Base-by-base conservation (phyloP, 225 moss, liverwort and hornwort genomes). In the Physcomitrellopsis africana region DNA sequence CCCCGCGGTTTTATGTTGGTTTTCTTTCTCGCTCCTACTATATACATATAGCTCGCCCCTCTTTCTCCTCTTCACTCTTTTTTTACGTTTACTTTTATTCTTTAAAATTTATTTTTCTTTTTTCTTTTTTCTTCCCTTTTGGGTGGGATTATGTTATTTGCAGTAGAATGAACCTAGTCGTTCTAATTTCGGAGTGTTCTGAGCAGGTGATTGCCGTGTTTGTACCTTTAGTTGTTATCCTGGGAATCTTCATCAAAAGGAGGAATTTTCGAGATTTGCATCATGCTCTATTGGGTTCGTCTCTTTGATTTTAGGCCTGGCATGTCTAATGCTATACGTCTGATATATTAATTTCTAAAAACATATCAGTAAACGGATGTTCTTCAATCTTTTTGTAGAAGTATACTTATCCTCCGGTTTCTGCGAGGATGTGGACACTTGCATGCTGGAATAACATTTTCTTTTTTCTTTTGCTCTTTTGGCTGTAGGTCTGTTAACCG, bases 231-330 rank as follows among this genome's bases (percentile, higher is more conserved):
- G 26, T 37, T 60, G 62, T 72, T 56, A 89, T 89, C 56, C n/a
- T 77, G 44, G 72, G 68, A 43, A 14, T 65, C 51, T 89, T 79
- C 67, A 60, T 65, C 67, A 76, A 14, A 56, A 77, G 73, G 68
- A 83, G 80, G 68, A 80, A 73, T 59, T 20, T 78, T 57, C 89
- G 85, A 71, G 89, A 89, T 62, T 51, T 82, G 53, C 89, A 89
- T 67, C 89, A 89, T 66, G 86, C 84, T 58, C 3, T 86, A 47
- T 51, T 89, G 32, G 89, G 89, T 89, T 72, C 16, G 73, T 69
- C 10, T 67, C 8, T 45, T 57, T 59, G 0, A 9, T 29, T 16
- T 8, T 23, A 18, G 24, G 11, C 47, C 32, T 37, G 32, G 7
- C 32, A 37, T 37, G 32, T 37, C 7, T 4, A 37, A 7, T 2